Conservation (phyloP, 345 rosid genomes). For the Euclidium syriacum region DNA sequence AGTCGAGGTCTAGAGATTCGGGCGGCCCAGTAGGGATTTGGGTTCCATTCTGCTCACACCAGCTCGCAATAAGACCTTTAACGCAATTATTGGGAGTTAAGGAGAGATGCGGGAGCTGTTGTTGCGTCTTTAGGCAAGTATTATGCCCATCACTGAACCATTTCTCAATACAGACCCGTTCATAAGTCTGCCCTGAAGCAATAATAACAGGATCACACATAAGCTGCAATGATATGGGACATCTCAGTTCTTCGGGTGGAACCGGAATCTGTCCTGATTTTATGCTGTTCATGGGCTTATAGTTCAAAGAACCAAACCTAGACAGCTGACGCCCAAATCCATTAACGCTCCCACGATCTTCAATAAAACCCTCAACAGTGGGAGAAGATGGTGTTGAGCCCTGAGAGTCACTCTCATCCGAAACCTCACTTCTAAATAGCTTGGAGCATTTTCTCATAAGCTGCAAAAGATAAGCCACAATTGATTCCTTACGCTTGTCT, state of each 20-base stretch:
- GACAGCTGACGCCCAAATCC: constrained; percentile 82
- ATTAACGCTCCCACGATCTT: constrained; percentile 45
- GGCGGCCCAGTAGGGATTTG: constrained; percentile 72
- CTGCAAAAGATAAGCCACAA: constrained; percentile 86
- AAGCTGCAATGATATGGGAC: constrained; percentile 93
- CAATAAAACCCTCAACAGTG: constrained; percentile 48
- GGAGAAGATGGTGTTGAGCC: constrained; percentile 90
- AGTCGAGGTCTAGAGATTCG: constrained; percentile 77
- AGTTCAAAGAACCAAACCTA: constrained; percentile 69
- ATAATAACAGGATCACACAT: constrained; percentile 97
- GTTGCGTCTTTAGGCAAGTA: constrained; percentile 94
- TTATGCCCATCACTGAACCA: constrained; percentile 93
- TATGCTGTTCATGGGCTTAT: constrained; percentile 41
- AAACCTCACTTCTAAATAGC: constrained; percentile 72
- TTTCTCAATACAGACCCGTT: constrained; percentile 90
- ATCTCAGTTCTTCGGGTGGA: constrained; percentile 95
- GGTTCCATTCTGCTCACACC: constrained; percentile 93
- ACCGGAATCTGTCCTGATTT: constrained; percentile 67
- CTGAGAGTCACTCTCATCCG: constrained; percentile 90
- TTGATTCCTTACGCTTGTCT: constrained; percentile 96
- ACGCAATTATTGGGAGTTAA: constrained; percentile 99
- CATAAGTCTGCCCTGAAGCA: constrained; percentile 98
- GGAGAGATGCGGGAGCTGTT: constrained; percentile 70
- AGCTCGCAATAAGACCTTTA: constrained; percentile 87
- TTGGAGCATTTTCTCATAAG: constrained; percentile 96